phyloP scores from a whole-genome alignment of 78 protist species.

The Dictyostelium capitatum region DNA sequence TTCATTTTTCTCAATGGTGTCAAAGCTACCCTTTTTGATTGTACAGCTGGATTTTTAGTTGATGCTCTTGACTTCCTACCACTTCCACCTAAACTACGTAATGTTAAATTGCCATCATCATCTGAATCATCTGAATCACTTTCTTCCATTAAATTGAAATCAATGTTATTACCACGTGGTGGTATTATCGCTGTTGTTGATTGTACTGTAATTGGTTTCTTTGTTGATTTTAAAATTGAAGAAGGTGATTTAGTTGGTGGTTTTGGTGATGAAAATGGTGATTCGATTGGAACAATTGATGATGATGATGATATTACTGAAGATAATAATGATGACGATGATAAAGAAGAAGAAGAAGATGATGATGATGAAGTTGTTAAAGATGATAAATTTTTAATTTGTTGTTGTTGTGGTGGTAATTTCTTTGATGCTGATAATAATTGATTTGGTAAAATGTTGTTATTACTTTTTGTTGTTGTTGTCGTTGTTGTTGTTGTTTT shows the following conservation, averaged over 20 bases:
- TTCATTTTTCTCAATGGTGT: constrained; percentile 3
- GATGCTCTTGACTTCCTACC: neutral
- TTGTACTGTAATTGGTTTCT: neutral
- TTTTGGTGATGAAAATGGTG: constrained; percentile 37
- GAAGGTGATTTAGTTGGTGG: neutral
- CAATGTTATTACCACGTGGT: neutral
- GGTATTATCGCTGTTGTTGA: neutral
- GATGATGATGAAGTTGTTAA: neutral
- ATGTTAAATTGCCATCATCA: neutral
- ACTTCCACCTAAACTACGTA: neutral
- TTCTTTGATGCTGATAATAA: neutral
- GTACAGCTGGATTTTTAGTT: neutral
- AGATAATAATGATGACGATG: neutral
- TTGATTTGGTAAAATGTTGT: neutral
- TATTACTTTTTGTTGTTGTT: neutral
- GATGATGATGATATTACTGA: neutral
- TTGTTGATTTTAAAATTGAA: neutral
- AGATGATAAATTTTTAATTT: too few relatives aligned
- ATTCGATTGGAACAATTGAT: neutral
- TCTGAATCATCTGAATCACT: constrained; percentile 34
- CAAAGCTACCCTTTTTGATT: neutral
- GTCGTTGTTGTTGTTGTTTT: neutral
- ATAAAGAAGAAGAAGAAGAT: neutral
- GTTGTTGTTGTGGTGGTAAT: neutral
- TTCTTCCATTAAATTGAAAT: neutral